Evolutionary conservation across 2,329 filamentous ascomycete genomes (phyloP).

Genomic region (Alternaria triticina): DNA sequence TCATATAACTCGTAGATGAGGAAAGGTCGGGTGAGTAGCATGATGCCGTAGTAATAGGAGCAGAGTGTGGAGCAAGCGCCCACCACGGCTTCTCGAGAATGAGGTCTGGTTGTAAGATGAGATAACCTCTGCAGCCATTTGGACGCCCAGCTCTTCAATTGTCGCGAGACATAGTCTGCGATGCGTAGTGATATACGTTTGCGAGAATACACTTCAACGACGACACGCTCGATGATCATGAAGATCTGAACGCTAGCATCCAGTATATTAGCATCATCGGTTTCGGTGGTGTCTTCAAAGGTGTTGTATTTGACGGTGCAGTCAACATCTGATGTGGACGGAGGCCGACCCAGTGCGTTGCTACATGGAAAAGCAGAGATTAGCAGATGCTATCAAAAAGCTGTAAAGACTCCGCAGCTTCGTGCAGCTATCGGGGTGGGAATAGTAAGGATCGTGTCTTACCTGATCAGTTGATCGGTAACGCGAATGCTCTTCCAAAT

Average conservation of each 20-base stretch:
- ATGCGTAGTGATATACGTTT: slow-evolving; percentile 50
- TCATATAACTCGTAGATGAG: slow-evolving; percentile 58
- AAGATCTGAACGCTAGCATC: slow-evolving; percentile 55
- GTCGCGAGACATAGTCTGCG: slow-evolving; percentile 50
- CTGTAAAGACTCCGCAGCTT: too few species aligned
- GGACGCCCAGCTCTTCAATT: slow-evolving; percentile 51
- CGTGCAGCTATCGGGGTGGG: neutral
- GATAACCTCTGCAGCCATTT: slow-evolving; percentile 41
- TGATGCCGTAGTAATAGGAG: slow-evolving; percentile 62
- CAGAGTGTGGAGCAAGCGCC: slow-evolving; percentile 59
- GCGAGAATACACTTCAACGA: slow-evolving; percentile 55
- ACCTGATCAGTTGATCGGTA: slow-evolving; percentile 56
- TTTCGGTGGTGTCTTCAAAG: slow-evolving; percentile 8
- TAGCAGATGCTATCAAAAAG: neutral
- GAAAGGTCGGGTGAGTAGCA: slow-evolving; percentile 61
- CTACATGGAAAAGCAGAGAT: slow-evolving; percentile 31
- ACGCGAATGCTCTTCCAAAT: slow-evolving; percentile 62
- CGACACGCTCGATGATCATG: slow-evolving; percentile 56
- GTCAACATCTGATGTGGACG: slow-evolving; percentile 60
- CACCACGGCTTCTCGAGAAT: slow-evolving; percentile 36
- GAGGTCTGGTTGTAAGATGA: slow-evolving; percentile 38
- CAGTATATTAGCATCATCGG: slow-evolving; percentile 26
- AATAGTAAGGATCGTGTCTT: neutral
- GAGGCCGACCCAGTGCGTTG: slow-evolving; percentile 59
- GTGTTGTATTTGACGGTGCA: slow-evolving; percentile 52